phyloP scores from a whole-genome alignment of 2,329 filamentous ascomycete species.

The Fusarium robinianum region DNA sequence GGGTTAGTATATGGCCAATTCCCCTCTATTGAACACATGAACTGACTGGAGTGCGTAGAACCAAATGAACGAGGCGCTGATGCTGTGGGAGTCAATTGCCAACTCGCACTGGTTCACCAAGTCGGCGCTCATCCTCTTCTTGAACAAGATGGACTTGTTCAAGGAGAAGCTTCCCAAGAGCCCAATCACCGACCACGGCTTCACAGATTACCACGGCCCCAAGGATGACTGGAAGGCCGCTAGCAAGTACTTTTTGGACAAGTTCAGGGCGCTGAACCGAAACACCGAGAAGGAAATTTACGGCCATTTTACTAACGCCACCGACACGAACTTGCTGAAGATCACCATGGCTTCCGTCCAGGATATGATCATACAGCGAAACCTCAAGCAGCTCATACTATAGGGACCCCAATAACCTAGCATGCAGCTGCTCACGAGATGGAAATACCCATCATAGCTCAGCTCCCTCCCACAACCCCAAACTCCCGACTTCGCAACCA shows the following conservation, averaged over 20 bases:
- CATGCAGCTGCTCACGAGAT: too few relatives aligned
- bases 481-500: background rate
- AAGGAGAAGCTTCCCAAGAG: constrained; percentile 73
- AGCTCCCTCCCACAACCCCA: background rate
- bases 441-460: too few relatives aligned
- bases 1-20: constrained; percentile 63
- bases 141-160: constrained; percentile 89
- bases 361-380: constrained; percentile 86
- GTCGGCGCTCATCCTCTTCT: constrained; percentile 80
- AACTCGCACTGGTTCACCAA: constrained; percentile 87
- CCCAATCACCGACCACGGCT: constrained; percentile 73
- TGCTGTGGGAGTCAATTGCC: constrained; percentile 84
- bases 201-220: constrained; percentile 77
- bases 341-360: constrained; percentile 86
- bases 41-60: constrained; percentile 58
- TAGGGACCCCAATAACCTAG: constrained; percentile 35
- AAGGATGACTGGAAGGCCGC: constrained; percentile 73
- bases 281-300: constrained; percentile 67
- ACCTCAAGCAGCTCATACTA: constrained; percentile 74
- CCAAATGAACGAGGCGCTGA: constrained; percentile 88
- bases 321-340: constrained; percentile 75
- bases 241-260: constrained; percentile 80
- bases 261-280: constrained; percentile 77
- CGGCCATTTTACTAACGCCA: constrained; percentile 65
- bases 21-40: background rate